Base-by-base conservation (phyloP, 352 stramenopile genomes). In the Lagenidium giganteum region DNA sequence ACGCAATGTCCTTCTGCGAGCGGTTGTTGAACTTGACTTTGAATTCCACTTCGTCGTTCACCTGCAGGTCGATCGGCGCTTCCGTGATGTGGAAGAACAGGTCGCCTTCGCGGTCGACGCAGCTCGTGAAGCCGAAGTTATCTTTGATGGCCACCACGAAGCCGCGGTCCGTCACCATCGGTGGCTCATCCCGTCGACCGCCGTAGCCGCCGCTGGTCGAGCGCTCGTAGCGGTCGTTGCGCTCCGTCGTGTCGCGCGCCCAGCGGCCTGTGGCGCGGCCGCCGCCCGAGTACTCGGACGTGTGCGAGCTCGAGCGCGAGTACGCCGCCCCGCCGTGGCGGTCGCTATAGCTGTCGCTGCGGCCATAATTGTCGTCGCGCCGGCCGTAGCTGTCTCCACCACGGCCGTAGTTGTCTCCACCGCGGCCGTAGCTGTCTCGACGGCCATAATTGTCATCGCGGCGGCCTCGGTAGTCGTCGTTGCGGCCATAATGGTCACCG, bases 41-140 rank as follows among this genome's bases (percentile, higher is more conserved):
- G 51, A 86, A 91, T 56, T 83, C 75, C 26, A 88, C 64, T 35
- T 91, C 79, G 51, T 88, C 76, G 18, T 82, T 61, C 32, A 87
- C 29, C 43, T 86, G 63, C 36, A 83, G 44, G 51, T 85, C 73
- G 50, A 80, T 51, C 1, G 79, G 79, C 21, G 75, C 79, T 32
- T 91, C 79, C 7, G 72, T 81, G 26, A 88, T 80, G 60, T 91
- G 79, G 58, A 91, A 91, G 54, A 91, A 91, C 31, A 88, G 38
- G 28, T 91, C 79, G 17, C 69, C 71, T 12, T 91, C 71, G 39
- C 71, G 63, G 8, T 83, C 75, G 48, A 82, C 51, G 41, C 72
- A 70, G 50, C 75, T 70, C 27, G 58, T 30, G 32, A 67, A 67
- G 18, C 58, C 58, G 50, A 67, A 67, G 31, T 62, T 61, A 4